Evolutionary conservation across 2,329 filamentous ascomycete genomes (phyloP), one percentile per base, ranked within the genome.

Genomic region (Aureobasidium sp.): DNA sequence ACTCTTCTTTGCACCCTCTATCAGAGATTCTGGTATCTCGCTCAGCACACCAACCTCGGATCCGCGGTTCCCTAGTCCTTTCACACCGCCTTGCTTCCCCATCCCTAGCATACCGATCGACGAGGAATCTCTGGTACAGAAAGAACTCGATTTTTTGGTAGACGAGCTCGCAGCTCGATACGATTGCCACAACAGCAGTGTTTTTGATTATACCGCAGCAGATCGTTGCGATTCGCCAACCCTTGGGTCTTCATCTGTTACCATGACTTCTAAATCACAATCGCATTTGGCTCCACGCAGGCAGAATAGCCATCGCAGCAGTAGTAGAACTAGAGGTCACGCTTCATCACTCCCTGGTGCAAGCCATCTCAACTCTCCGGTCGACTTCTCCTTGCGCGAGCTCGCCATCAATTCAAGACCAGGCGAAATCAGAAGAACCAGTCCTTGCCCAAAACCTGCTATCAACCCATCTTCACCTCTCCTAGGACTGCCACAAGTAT

Each of bases 221-320:
- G 57, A 51, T 17, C 57, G 57, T 22, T 60, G 44, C 17, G 57
- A 60, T 45, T 60, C 57, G 25, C 57, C 57, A 22, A 60, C 57
- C 5, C 25, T 60, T 5, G 57, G 44, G 2, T 20, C 20, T 20
- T 27, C 34, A 8, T 22, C 34, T 14, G 15, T 12, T 27, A 12
- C 41, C 2, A 48, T 48, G 42, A 12, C 15, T 25, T 48, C 41
- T 5, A 45, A 3, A 22, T 2, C 29, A 3, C n/a, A 7, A 2
- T 25, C 31, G 2, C 15, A 14, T 3, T 15, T 8, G 17, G 9
- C 37, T 15, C 6, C 20, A 15, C 37, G 31, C 12, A 17, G 31
- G 15, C 15, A 55, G 12, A 8, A 15, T 2, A 7, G 17, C 2
- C 15, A 22, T 1, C 36, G 20, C 20, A 39, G 27, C 11, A 39